A percentile compares a stretch with the other conserved stretches of the same genome.
Conservation (phyloP, 2,329 filamentous ascomycete species). For the Meredithiella fracta region DNA sequence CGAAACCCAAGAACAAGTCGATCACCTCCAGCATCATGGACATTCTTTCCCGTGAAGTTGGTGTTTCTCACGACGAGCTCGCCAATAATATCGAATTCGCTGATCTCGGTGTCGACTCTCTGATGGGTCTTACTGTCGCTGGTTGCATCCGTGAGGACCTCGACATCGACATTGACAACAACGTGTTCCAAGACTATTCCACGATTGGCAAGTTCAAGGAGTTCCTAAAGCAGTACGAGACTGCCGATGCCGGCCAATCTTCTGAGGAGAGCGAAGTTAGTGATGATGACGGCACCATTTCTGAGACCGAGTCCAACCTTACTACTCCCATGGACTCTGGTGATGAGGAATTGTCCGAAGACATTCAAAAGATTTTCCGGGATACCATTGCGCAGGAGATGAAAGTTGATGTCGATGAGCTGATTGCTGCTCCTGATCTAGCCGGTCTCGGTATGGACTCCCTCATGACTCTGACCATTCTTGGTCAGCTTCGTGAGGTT, state of each 20-base stretch:
- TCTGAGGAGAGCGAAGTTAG: conserved; percentile 22
- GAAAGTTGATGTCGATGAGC: conserved; percentile 51
- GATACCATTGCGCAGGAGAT: conserved; percentile 55
- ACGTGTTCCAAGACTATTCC: conserved; percentile 36
- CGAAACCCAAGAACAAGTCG: conserved; percentile 21
- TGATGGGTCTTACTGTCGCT: conserved; percentile 42
- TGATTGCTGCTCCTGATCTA: conserved; percentile 36
- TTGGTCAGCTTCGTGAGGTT: conserved; percentile 37
- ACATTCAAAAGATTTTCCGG: conserved; percentile 38
- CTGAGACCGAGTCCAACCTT: conserved; percentile 32
- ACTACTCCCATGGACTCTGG: conserved; percentile 37
- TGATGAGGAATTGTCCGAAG: conserved; percentile 20
- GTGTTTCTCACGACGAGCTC: conserved; percentile 36
- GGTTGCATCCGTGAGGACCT: conserved; percentile 42
- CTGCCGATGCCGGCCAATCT: conserved; percentile 17
- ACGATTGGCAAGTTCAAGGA: conserved; percentile 38
- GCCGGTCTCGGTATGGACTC: conserved; percentile 44
- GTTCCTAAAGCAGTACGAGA: conserved; percentile 24
- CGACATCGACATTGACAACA: conserved; percentile 35
- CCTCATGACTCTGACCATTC: conserved; percentile 39
- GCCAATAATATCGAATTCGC: conserved; percentile 39
- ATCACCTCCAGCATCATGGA: conserved; percentile 29
- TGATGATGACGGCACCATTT: conserved; percentile 29
- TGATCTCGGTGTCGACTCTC: conserved; percentile 43
- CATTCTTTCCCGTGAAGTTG: conserved; percentile 40